A percentile compares a stretch with the other conserved stretches of the same genome.
Evolutionary conservation across 768 basidiomycete species (phyloP).

Genomic region (Flagelloscypha sp.): DNA sequence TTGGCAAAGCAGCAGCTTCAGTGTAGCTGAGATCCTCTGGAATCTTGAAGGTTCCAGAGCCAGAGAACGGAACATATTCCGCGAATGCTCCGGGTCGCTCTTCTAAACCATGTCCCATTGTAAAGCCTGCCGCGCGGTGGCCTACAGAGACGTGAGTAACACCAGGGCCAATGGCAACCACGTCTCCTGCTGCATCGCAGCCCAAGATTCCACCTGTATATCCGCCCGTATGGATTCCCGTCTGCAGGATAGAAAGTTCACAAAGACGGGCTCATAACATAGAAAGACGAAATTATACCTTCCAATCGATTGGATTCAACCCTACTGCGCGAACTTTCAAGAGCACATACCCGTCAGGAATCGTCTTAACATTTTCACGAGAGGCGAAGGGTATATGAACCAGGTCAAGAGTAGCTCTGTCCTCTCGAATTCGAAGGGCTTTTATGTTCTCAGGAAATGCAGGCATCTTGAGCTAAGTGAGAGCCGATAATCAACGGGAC

Average conservation of each 20-base stretch:
- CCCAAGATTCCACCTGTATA: not conserved
- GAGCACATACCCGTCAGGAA: conserved; percentile 1
- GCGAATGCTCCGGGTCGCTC: conserved; percentile 3
- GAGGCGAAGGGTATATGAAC: conserved; percentile 1
- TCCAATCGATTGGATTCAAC: conserved; percentile 3
- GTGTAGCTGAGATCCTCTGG: conserved; percentile 1
- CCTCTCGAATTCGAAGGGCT: not conserved
- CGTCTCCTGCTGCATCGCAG: conserved; percentile 9
- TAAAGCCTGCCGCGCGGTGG: conserved; percentile 5
- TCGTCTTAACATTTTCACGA: not conserved
- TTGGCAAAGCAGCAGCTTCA: conserved; percentile 3
- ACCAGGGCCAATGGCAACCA: conserved; percentile 5
- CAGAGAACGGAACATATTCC: conserved; percentile 4
- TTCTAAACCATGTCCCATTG: not conserved
- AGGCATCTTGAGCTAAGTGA: no score
- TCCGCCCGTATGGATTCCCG: not conserved
- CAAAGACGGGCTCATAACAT: no score
- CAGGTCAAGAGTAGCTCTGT: not conserved
- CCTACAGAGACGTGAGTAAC: conserved; percentile 8
- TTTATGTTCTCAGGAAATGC: conserved; percentile 3
- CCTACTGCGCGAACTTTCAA: conserved; percentile 5
- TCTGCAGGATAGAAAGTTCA: no score
- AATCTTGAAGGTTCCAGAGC: conserved; percentile 2
- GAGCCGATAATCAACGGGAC: no score
- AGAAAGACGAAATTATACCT: not conserved